phyloP scores from a whole-genome alignment of 73 alveolate genomes.

The Paramecium sonneborni region DNA sequence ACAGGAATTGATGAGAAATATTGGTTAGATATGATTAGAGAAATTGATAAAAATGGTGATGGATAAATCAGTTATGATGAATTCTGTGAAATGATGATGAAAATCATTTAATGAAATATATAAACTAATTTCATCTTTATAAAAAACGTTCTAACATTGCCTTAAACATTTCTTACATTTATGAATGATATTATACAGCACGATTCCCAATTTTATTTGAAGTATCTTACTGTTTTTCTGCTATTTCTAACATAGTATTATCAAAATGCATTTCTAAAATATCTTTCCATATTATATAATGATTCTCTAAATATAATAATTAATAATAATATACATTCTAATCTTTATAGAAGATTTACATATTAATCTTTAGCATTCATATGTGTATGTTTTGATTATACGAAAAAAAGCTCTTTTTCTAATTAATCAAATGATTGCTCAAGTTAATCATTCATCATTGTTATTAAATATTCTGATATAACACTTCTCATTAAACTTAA shows the following conservation, averaged over 20 bases:
- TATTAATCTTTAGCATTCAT: background rate
- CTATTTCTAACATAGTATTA: background rate
- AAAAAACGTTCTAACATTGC: slow-evolving; percentile 38
- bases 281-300: background rate
- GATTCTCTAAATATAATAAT: background rate
- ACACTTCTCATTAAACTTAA: slow-evolving; percentile 8
- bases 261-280: background rate
- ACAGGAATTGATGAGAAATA: slow-evolving; percentile 67
- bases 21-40: slow-evolving; percentile 67
- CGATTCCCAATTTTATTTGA: background rate
- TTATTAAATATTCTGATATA: background rate
- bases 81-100: slow-evolving; percentile 81
- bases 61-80: slow-evolving; percentile 85
- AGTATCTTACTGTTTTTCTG: background rate
- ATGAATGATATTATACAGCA: background rate
- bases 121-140: slow-evolving; percentile 14
- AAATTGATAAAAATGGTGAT: slow-evolving; percentile 84
- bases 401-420: slow-evolving; percentile 5
- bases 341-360: background rate
- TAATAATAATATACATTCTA: slow-evolving; percentile 4
- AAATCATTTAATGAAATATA: slow-evolving; percentile 54
- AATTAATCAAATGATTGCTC: background rate
- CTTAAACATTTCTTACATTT: slow-evolving; percentile 2
- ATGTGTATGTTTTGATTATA: slow-evolving; percentile 16
- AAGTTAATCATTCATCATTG: background rate